Conservation (phyloP, 2,329 filamentous ascomycete species). For the Aspergillus sp. region DNA sequence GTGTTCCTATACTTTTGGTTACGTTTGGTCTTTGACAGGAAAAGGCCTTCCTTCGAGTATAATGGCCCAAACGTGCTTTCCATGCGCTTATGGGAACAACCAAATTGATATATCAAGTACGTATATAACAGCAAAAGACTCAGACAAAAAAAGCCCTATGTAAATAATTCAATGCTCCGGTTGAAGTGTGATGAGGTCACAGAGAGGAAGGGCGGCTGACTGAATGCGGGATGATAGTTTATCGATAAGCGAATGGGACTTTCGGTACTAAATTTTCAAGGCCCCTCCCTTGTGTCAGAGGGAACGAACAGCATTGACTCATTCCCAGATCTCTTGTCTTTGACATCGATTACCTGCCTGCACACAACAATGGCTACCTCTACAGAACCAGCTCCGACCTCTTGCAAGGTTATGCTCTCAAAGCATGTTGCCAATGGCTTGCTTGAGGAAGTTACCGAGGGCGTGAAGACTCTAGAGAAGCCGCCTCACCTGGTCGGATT, state of each 20-base stretch:
- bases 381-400: conserved; percentile 29
- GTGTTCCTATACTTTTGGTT: too few relatives aligned
- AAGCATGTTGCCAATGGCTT: conserved; percentile 82
- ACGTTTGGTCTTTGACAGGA: not conserved
- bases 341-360: conserved; percentile 3
- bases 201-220: conserved; percentile 9
- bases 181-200: conserved; percentile 2
- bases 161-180: not conserved
- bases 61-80: not conserved
- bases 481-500: conserved; percentile 85
- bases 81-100: not conserved
- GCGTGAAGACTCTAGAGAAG: conserved; percentile 68
- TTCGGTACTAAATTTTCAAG: conserved; percentile 23
- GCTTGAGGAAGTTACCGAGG: conserved; percentile 73
- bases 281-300: conserved; percentile 18
- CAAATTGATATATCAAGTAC: not conserved
- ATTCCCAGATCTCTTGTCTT: conserved; percentile 1
- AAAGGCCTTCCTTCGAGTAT: not conserved
- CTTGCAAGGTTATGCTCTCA: conserved; percentile 92
- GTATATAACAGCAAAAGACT: not conserved
- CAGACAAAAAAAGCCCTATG: too few relatives aligned
- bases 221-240: conserved; percentile 33
- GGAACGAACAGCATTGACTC: conserved; percentile 2
- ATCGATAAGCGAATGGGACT: conserved; percentile 42
- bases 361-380: conserved; percentile 34